A percentile compares a stretch with the other conserved stretches of the same genome.
phyloP scores from a whole-genome alignment of 768 basidiomycete species.

The Leucogyrophana mollusca region DNA sequence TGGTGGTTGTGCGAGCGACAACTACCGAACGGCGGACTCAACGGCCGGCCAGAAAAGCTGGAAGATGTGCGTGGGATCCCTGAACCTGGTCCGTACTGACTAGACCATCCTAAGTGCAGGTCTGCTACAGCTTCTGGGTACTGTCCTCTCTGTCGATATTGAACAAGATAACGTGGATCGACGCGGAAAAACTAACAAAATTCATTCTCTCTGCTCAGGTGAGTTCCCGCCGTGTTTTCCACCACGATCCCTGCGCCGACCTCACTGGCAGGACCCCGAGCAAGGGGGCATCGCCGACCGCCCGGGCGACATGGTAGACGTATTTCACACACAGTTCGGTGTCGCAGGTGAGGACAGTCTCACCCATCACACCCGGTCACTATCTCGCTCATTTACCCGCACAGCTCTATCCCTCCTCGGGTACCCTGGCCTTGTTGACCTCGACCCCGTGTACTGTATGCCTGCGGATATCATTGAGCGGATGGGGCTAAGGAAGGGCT shows the following conservation, averaged over 20 bases:
- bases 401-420: constrained; percentile 85
- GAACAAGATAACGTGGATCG: constrained; percentile 83
- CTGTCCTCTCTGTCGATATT: constrained; percentile 86
- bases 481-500: constrained; percentile 62
- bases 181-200: constrained; percentile 65
- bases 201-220: constrained; percentile 80
- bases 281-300: constrained; percentile 93
- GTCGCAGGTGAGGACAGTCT: constrained; percentile 59
- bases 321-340: constrained; percentile 96
- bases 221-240: too few species aligned
- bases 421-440: constrained; percentile 77
- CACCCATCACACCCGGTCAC: too few species aligned
- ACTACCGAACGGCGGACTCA: constrained; percentile 88
- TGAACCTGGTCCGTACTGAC: too few species aligned
- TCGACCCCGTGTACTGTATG: constrained; percentile 98
- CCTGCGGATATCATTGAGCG: constrained; percentile 71
- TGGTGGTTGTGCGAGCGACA: constrained; percentile 98
- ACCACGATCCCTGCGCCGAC: too few species aligned
- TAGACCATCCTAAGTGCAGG: constrained; percentile 41
- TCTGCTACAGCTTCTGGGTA: constrained; percentile 98
- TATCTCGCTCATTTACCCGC: neutral
- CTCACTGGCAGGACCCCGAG: constrained; percentile 66
- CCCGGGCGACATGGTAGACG: constrained; percentile 90
- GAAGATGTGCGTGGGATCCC: constrained; percentile 74
- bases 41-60: constrained; percentile 96